Base-by-base conservation (phyloP, 176 grass and related monocot species). In the Echinochloa phyllopogon region DNA sequence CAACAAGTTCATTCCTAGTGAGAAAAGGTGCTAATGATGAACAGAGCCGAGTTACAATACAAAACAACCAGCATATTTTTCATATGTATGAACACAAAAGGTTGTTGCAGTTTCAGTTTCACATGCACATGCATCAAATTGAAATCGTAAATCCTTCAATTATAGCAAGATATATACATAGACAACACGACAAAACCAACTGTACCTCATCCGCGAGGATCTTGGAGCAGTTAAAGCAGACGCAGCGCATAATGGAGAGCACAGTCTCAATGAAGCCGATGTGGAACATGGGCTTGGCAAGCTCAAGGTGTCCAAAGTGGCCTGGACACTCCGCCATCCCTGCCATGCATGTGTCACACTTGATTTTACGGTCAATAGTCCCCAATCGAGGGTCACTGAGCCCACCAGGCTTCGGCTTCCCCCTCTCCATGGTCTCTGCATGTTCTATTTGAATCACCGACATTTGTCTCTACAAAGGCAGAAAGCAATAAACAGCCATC, bases 161-260 rank as follows among this genome's bases (percentile, higher is more conserved):
- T 45, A 69, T 60, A 75, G 9, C 9, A 39, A 50, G 49, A 75
- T 25, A 67, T 25, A 40, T 5, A 75, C n/a, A 50, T 64, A 72
- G 9, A 17, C 38, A 78, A 76, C 16, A 23, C 16, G 62, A 68
- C 52, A 58, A 60, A 72, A 21, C 10, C 1, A n/a, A 17, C 6
- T 3, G 44, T 87, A 94, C 96, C 96, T 98, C 96, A 71, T 95
- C 93, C 3, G 93, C 96, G 14, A 98, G 93, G 55, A 98, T 98
- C 86, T 98, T 98, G 81, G 96, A 98, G 74, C 96, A 98, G 81
- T 98, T 98, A 86, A 98, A 98, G 89, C 96, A 98, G 42, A 98
- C 96, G 25, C 96, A 98, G 6, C 96, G 96, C 96, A 98, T 98
- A 65, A 98, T 98, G 15, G 93, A 94, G 4, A 98, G 85, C 48